These are phyloP conservation scores for Aspergillus sp. DNA, from an alignment of 2,329 filamentous ascomycete species.

Conservation along the genomic window DNA sequence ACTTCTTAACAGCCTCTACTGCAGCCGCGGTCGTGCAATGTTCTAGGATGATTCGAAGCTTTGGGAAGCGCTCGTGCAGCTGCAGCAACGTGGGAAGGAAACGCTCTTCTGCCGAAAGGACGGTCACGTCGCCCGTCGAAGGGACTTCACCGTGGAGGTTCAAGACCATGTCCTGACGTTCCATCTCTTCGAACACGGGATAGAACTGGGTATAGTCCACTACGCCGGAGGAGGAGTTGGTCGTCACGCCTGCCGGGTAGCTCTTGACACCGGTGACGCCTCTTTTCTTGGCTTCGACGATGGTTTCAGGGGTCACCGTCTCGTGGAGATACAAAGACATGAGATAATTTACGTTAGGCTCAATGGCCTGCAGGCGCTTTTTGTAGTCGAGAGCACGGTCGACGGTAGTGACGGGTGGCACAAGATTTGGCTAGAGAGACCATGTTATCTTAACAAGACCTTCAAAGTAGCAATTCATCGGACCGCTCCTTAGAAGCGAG, in stretches of 20 bases:
- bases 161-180: constrained; percentile 75
- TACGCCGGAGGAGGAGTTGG: constrained; percentile 55
- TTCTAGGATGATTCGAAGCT: constrained; percentile 60
- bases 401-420: constrained; percentile 63
- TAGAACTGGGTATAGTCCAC: constrained; percentile 46
- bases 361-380: constrained; percentile 58
- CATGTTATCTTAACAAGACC: constrained; percentile 19
- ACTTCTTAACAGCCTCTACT: constrained; percentile 71
- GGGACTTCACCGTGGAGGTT: constrained; percentile 82
- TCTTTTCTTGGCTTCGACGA: constrained; percentile 69
- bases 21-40: constrained; percentile 87
- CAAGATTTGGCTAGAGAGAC: constrained; percentile 59
- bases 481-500: neutral
- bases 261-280: constrained; percentile 67
- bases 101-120: constrained; percentile 68
- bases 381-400: constrained; percentile 66
- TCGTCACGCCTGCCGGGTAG: constrained; percentile 51
- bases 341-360: constrained; percentile 64
- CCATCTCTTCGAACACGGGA: constrained; percentile 82
- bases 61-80: constrained; percentile 73
- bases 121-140: constrained; percentile 46
- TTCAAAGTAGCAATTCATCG: neutral
- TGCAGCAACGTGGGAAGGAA: constrained; percentile 79
- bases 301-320: constrained; percentile 65
- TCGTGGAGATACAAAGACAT: constrained; percentile 72